Conservation (phyloP, 306 rosid species). For the Lathyrus tuberosus region DNA sequence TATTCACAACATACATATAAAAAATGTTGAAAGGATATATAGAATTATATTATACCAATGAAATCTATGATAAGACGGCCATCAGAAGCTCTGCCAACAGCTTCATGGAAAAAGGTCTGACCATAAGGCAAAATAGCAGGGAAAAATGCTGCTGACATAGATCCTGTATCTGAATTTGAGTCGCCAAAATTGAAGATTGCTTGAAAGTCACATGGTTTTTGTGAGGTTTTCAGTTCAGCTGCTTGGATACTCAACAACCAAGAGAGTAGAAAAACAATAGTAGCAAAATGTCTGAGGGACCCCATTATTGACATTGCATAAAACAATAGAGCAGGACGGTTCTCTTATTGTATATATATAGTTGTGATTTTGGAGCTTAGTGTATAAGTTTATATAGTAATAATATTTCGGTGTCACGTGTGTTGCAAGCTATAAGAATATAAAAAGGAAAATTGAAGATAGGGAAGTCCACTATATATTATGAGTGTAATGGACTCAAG, state of each 20-base stretch:
- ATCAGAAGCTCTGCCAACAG: conserved; percentile 65
- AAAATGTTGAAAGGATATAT: not conserved
- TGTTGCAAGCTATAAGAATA: not conserved
- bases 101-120: conserved; percentile 62
- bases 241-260: conserved; percentile 38
- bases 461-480: too few relatives aligned
- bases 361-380: not conserved
- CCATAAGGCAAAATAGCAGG: conserved; percentile 57
- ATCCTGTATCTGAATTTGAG: conserved; percentile 78
- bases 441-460: too few relatives aligned
- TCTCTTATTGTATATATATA: not conserved
- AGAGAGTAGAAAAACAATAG: conserved; percentile 28
- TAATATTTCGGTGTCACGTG: conserved; percentile 25
- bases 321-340: not conserved
- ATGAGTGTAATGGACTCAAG: too few relatives aligned
- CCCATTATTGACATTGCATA: conserved; percentile 44
- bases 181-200: conserved; percentile 80
- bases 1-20: not conserved
- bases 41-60: conserved; percentile 46
- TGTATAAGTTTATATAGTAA: not conserved
- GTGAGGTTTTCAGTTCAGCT: conserved; percentile 23
- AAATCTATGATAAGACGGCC: conserved; percentile 79
- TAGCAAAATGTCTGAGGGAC: not conserved
- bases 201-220: conserved; percentile 47
- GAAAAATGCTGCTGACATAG: conserved; percentile 63